These are phyloP conservation scores for Lagenaria siceraria DNA, from an alignment of 306 rosid species.

Conservation along the genomic window DNA sequence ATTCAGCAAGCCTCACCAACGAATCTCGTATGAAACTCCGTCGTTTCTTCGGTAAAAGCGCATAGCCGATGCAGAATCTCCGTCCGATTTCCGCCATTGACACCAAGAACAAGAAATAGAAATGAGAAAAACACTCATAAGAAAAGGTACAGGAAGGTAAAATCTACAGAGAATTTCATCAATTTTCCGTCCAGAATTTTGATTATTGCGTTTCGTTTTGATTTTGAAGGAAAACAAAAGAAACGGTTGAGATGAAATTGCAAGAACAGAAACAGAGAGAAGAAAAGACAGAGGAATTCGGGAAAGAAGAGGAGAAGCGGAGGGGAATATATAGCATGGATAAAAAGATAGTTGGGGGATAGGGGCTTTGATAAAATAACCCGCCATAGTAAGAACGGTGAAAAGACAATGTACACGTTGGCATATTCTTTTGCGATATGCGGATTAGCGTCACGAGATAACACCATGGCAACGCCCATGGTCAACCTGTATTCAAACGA, in stretches of 20 bases:
- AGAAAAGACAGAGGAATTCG: not conserved
- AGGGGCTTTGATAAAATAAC: not conserved
- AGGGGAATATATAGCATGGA: not conserved
- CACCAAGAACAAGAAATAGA: not conserved
- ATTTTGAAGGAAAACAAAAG: not conserved
- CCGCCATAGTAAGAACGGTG: not conserved
- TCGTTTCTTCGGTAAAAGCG: constrained; percentile 71
- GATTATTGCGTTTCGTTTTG: not conserved
- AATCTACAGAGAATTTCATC: not conserved
- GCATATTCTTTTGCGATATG: not conserved
- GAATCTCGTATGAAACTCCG: constrained; percentile 71
- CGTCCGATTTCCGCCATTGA: constrained; percentile 67
- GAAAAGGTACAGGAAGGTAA: not conserved
- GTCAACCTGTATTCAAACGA: not conserved
- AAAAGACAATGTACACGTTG: not conserved
- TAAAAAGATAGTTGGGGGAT: too few species aligned
- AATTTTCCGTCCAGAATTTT: not conserved
- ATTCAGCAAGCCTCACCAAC: constrained; percentile 36
- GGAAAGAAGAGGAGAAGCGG: not conserved
- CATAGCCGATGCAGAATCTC: constrained; percentile 58
- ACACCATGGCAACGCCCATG: not conserved
- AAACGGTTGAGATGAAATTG: not conserved
- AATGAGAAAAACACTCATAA: constrained; percentile 19
- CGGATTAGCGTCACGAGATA: not conserved
- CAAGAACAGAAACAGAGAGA: not conserved